These are phyloP conservation scores for Cadophora luteo-olivacea DNA, from an alignment of 2,329 filamentous ascomycete species.

Conservation along the genomic window DNA sequence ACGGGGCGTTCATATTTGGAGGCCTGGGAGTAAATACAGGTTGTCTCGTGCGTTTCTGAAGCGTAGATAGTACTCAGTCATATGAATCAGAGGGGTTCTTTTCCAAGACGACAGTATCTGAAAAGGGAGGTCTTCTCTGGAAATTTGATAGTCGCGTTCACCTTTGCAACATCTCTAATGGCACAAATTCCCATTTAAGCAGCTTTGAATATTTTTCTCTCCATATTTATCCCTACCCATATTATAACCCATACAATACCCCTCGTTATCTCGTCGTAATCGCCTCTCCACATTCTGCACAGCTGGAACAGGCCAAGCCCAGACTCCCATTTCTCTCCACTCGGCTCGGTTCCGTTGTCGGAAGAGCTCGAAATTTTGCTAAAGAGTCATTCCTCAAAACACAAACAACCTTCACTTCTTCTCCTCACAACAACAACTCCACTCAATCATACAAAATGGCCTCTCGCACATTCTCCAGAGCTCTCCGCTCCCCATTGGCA, in stretches of 20 bases:
- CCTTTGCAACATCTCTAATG: background rate
- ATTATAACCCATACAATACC: background rate
- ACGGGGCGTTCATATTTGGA: slow-evolving; percentile 38
- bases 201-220: background rate
- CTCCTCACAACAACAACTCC: slow-evolving; percentile 28
- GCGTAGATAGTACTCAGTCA: slow-evolving; percentile 23
- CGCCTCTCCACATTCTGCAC: slow-evolving; percentile 18
- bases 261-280: slow-evolving; percentile 22
- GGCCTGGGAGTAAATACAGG: slow-evolving; percentile 36
- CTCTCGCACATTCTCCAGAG: slow-evolving; percentile 75
- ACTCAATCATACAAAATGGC: slow-evolving; percentile 66
- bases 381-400: slow-evolving; percentile 25
- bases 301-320: slow-evolving; percentile 8
- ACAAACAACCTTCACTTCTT: slow-evolving; percentile 17
- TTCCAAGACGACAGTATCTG: background rate
- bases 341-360: slow-evolving; percentile 30
- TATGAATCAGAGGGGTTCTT: slow-evolving; percentile 14
- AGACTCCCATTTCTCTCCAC: background rate
- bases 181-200: background rate
- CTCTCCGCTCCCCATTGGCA: slow-evolving; percentile 66
- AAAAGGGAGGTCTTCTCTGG: background rate
- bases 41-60: slow-evolving; percentile 31
- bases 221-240: slow-evolving; percentile 7
- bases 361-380: slow-evolving; percentile 30
- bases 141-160: background rate